Evolutionary conservation across 768 basidiomycete species (phyloP).

Genomic region (Neoboletus brunneissimus): DNA sequence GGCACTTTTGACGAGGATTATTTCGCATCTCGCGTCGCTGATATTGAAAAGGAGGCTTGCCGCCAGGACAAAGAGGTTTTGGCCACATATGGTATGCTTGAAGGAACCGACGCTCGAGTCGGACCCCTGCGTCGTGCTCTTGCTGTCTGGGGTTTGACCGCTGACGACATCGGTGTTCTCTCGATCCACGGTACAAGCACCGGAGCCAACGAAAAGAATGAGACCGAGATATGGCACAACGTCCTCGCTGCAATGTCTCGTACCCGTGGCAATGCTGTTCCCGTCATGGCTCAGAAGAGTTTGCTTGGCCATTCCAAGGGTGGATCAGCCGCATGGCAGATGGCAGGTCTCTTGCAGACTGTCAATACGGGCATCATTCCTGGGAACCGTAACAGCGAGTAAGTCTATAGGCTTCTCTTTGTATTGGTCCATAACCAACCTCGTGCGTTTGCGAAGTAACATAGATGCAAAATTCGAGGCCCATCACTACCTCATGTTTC

Average conservation of each 20-base stretch:
- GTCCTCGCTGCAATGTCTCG: conserved; percentile 87
- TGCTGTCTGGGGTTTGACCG: conserved; percentile 93
- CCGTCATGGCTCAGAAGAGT: conserved; percentile 96
- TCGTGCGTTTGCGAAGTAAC: conserved; percentile 51
- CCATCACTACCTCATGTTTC: conserved; percentile 92
- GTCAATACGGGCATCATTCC: conserved; percentile 85
- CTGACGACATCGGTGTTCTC: conserved; percentile 88
- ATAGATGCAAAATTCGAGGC: conserved; percentile 90
- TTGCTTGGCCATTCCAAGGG: conserved; percentile 97
- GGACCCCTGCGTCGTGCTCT: conserved; percentile 93
- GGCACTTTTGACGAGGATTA: conserved; percentile 61
- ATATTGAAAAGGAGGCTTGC: conserved; percentile 86
- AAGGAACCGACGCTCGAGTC: conserved; percentile 79
- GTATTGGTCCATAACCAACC: neutral
- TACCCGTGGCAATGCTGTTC: conserved; percentile 93
- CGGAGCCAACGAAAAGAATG: conserved; percentile 92
- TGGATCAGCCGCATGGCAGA: conserved; percentile 97
- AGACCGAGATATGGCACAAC: conserved; percentile 95
- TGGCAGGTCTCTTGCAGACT: conserved; percentile 87
- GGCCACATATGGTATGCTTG: conserved; percentile 94
- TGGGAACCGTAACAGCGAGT: conserved; percentile 96
- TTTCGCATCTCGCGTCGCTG: conserved; percentile 70
- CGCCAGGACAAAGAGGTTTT: conserved; percentile 92
- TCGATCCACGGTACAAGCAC: conserved; percentile 91
- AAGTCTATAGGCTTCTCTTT: conserved; percentile 36